Percentiles rank a stretch among this genome's conserved stretches.
Evolutionary conservation across 495 filamentous ascomycete genomes (phyloP).

Genomic region (Podospora didyma): DNA sequence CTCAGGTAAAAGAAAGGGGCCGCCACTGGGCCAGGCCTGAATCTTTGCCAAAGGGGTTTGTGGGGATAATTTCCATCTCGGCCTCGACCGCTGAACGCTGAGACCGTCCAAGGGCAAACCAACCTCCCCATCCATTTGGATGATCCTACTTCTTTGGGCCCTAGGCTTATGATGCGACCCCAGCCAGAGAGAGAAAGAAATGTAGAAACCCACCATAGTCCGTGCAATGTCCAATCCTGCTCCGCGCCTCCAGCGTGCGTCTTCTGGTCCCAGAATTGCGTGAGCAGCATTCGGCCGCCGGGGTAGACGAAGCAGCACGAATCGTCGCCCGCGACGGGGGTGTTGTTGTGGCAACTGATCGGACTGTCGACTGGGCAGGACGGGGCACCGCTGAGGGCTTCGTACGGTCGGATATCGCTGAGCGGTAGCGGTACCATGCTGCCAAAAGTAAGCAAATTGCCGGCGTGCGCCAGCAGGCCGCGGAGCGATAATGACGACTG

Average conservation of each 20-base stretch:
- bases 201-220: conserved; percentile 61
- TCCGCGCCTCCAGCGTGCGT: conserved; percentile 63
- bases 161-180: too few relatives aligned
- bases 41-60: too few relatives aligned
- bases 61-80: too few relatives aligned
- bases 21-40: too few relatives aligned
- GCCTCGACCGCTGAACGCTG: too few relatives aligned
- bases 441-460: conserved; percentile 8
- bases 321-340: conserved; percentile 45
- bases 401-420: conserved; percentile 22
- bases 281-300: conserved; percentile 72
- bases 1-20: too few relatives aligned
- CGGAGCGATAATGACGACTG: not conserved
- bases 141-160: too few relatives aligned
- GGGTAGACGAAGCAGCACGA: conserved; percentile 82
- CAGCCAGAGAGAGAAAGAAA: not conserved
- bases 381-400: conserved; percentile 32
- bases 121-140: too few relatives aligned
- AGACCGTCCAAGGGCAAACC: too few relatives aligned
- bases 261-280: conserved; percentile 83
- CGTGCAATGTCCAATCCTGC: conserved; percentile 83
- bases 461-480: conserved; percentile 12
- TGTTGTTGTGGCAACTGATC: conserved; percentile 46
- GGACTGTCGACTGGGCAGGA: conserved; percentile 44
- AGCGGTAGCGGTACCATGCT: not conserved